Evolutionary conservation across 1,139 yeast genomes (phyloP).

Genomic region (Hansenula lynferdii): DNA sequence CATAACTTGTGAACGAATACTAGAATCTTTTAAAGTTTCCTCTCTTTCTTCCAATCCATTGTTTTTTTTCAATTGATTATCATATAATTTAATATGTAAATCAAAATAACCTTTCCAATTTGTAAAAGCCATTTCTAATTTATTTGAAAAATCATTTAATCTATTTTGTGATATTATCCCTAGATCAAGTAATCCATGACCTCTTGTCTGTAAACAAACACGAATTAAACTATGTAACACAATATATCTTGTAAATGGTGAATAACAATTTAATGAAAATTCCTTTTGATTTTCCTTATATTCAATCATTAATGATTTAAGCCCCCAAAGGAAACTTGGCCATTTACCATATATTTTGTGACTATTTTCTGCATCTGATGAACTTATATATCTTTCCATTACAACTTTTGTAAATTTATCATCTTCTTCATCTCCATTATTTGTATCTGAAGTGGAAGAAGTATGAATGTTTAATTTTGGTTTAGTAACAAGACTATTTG

Average conservation of each 20-base stretch:
- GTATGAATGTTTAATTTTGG: constrained; percentile 7
- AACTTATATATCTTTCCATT: background rate
- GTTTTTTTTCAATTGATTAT: background rate
- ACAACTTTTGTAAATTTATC: constrained; percentile 6
- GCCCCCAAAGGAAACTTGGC: constrained; percentile 36
- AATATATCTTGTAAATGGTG: constrained; percentile 34
- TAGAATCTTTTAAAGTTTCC: background rate
- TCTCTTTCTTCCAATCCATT: background rate
- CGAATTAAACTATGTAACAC: constrained; percentile 30
- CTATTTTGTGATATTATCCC: background rate
- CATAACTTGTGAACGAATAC: background rate
- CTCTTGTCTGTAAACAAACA: constrained; percentile 1
- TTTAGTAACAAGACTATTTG: constrained; percentile 25
- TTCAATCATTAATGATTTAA: constrained; percentile 33
- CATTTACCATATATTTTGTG: constrained; percentile 27
- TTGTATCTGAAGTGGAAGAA: constrained; percentile 4
- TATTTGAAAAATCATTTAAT: constrained; percentile 1
- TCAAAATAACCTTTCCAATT: constrained; percentile 2
- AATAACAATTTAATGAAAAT: constrained; percentile 32
- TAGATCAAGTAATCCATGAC: constrained; percentile 1
- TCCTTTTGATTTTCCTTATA: constrained; percentile 30
- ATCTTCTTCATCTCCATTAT: constrained; percentile 8
- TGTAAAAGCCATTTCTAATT: constrained; percentile 1
- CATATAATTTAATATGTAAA: constrained; percentile 1
- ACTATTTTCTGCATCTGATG: constrained; percentile 6